Conservation (phyloP, 805 yeast genomes). For the Isabelozyma pseudorhagii region DNA sequence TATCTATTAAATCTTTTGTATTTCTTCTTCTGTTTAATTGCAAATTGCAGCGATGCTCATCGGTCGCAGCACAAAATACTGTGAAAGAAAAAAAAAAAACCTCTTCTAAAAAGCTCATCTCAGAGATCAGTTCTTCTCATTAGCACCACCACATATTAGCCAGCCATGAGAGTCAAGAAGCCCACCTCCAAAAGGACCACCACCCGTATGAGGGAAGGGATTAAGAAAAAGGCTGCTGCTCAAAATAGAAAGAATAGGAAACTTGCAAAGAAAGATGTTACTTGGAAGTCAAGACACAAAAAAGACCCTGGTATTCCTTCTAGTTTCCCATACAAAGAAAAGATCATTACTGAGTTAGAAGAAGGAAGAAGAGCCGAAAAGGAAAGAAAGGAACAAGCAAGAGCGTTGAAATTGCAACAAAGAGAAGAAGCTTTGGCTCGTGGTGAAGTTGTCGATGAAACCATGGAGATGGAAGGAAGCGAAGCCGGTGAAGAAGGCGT, state of each 20-base stretch:
- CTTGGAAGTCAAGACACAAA: constrained; percentile 83
- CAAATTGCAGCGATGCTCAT: background rate
- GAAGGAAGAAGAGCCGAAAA: constrained; percentile 51
- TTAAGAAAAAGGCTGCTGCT: constrained; percentile 92
- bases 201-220: constrained; percentile 94
- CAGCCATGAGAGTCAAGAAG: constrained; percentile 46
- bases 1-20: no score
- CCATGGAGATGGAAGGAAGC: constrained; percentile 34
- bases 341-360: constrained; percentile 71
- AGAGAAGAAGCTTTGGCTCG: constrained; percentile 36
- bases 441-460: constrained; percentile 36
- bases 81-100: background rate
- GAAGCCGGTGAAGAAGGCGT: constrained; percentile 46
- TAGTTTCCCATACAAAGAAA: constrained; percentile 90
- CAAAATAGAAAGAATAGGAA: constrained; percentile 84
- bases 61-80: background rate
- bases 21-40: no score
- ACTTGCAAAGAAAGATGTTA: constrained; percentile 78
- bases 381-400: constrained; percentile 52
- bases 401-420: constrained; percentile 48
- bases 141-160: background rate
- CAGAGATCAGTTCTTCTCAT: no score
- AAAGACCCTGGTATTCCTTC: constrained; percentile 96
- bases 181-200: constrained; percentile 84
- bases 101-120: background rate